phyloP scores from a whole-genome alignment of 495 filamentous ascomycete genomes.

The Xylona heveae region DNA sequence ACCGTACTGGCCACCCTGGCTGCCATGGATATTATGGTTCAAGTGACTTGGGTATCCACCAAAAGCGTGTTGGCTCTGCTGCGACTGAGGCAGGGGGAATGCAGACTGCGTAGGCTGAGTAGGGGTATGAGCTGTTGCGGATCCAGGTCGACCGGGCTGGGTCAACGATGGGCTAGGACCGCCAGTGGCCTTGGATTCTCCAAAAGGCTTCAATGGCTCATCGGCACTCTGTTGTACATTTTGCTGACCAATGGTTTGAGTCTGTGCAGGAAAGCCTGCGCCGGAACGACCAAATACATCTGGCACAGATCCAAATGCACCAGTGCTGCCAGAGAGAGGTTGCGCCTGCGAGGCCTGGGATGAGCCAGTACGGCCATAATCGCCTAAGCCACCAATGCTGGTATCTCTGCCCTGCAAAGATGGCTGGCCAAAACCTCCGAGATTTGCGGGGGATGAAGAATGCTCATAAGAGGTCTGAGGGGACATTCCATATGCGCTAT shows the following conservation, averaged over 20 bases:
- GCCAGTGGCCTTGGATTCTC: conserved; percentile 42
- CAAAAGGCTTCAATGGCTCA: conserved; percentile 60
- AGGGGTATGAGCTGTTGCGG: conserved; percentile 50
- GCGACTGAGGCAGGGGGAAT: conserved; percentile 56
- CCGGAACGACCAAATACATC: conserved; percentile 58
- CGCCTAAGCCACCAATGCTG: conserved; percentile 31
- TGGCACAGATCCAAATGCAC: conserved; percentile 46
- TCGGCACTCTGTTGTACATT: conserved; percentile 32
- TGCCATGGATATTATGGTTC: conserved; percentile 42
- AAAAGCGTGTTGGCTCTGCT: conserved; percentile 41
- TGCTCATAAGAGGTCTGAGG: conserved; percentile 59
- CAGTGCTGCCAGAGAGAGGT: conserved; percentile 34
- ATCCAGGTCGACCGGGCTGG: conserved; percentile 63
- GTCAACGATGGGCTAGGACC: conserved; percentile 73
- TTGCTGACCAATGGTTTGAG: conserved; percentile 42
- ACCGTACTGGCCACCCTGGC: conserved; percentile 36
- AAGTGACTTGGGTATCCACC: conserved; percentile 54
- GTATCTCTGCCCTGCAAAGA: conserved; percentile 47
- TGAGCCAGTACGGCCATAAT: conserved; percentile 59
- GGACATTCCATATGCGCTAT: conserved; percentile 50
- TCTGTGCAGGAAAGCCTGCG: conserved; percentile 45
- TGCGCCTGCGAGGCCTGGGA: conserved; percentile 48
- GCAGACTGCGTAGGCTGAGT: conserved; percentile 32
- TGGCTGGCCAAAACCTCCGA: conserved; percentile 48
- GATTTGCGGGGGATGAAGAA: conserved; percentile 51